phyloP scores from a whole-genome alignment of 208 protist species.

The Trypanosomatidae sp. region DNA sequence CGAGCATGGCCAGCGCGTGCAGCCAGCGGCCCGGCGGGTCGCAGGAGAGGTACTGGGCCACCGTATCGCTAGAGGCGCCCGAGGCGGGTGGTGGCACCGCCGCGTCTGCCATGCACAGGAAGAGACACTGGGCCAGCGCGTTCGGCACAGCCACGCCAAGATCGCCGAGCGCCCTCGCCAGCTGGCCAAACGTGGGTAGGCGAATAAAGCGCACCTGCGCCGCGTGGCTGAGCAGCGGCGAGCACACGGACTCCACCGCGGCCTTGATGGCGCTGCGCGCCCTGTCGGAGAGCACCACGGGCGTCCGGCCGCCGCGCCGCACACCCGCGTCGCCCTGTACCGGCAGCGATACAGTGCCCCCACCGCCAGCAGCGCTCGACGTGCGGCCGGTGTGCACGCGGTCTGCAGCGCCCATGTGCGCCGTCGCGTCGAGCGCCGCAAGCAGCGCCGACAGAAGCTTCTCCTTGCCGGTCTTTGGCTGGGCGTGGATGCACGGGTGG shows the following conservation, averaged over 20 bases:
- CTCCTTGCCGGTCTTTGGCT: conserved; percentile 39
- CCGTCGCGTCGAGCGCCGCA: conserved; percentile 26
- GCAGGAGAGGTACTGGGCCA: conserved; percentile 22
- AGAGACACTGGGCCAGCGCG: conserved; percentile 68
- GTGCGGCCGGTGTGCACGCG: neutral
- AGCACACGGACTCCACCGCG: conserved; percentile 55
- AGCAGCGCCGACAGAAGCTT: conserved; percentile 32
- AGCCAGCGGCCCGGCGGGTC: conserved; percentile 40
- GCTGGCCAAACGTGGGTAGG: conserved; percentile 34
- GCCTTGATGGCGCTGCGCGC: conserved; percentile 31
- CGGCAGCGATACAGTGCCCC: neutral
- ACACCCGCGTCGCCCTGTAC: neutral
- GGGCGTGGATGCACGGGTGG: conserved; percentile 28
- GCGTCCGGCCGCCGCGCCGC: neutral
- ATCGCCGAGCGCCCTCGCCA: conserved; percentile 31
- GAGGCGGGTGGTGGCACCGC: neutral
- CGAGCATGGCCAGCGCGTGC: conserved; percentile 43
- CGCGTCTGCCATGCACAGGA: conserved; percentile 55
- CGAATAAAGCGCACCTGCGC: conserved; percentile 63
- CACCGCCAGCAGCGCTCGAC: neutral
- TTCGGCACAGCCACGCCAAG: conserved; percentile 39
- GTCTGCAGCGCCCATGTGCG: neutral
- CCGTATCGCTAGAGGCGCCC: neutral
- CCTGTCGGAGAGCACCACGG: conserved; percentile 10
- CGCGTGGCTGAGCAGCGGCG: conserved; percentile 52